These are phyloP conservation scores for Fusarium sp. DNA, from an alignment of 2,329 filamentous ascomycete species.

Conservation along the genomic window DNA sequence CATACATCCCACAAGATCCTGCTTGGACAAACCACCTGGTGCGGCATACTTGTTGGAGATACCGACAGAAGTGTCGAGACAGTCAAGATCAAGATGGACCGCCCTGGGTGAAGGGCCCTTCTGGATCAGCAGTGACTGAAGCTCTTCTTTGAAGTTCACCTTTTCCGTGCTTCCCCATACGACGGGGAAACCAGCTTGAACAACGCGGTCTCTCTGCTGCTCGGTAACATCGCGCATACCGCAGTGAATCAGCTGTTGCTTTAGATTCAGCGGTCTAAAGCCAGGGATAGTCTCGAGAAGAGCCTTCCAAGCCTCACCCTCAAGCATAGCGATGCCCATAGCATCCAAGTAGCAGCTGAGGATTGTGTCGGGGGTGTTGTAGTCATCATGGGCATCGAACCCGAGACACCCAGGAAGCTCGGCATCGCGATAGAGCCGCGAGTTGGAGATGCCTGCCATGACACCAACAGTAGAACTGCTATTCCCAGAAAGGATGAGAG, in stretches of 20 bases:
- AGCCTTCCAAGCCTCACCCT: background rate
- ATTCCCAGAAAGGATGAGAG: background rate
- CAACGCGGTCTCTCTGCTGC: background rate
- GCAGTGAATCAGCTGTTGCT: background rate
- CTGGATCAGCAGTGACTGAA: background rate
- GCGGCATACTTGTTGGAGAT: background rate
- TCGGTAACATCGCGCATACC: background rate
- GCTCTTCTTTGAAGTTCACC: background rate
- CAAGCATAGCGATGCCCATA: background rate
- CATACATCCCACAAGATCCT: background rate
- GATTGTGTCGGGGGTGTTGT: background rate
- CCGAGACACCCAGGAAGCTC: background rate
- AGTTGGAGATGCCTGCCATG: background rate
- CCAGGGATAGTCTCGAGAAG: background rate
- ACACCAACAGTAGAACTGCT: background rate
- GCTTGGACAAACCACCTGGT: background rate
- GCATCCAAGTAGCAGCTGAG: background rate
- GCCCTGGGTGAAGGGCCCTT: background rate
- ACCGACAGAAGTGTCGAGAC: background rate
- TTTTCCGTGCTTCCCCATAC: background rate
- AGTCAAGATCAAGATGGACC: background rate
- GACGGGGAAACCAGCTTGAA: background rate
- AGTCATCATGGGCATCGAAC: background rate
- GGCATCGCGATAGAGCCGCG: background rate
- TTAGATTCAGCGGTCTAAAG: background rate